Conservation (phyloP, 2,329 filamentous ascomycete species). For the Aureobasidium sp. region DNA sequence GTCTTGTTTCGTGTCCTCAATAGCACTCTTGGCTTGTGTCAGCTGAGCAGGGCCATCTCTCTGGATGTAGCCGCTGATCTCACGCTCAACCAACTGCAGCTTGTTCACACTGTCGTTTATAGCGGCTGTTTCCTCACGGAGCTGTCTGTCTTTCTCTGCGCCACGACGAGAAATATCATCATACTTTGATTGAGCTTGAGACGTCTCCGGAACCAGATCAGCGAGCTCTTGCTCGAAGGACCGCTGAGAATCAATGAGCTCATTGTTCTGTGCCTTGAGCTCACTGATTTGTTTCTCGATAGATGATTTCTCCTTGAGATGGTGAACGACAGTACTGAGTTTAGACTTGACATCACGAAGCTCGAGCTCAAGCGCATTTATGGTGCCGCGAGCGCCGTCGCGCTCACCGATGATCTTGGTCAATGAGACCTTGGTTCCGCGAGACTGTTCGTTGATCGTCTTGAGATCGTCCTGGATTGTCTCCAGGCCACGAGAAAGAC, state of each 20-base stretch:
- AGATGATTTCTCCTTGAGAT: constrained; percentile 72
- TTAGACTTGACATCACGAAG: constrained; percentile 66
- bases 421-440: constrained; percentile 54
- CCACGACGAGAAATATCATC: constrained; percentile 69
- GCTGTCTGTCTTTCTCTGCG: constrained; percentile 60
- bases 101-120: constrained; percentile 69
- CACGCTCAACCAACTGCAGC: constrained; percentile 63
- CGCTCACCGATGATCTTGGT: constrained; percentile 59
- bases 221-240: constrained; percentile 65
- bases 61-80: constrained; percentile 72
- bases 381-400: constrained; percentile 59
- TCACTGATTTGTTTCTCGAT: constrained; percentile 64
- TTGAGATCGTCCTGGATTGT: constrained; percentile 75
- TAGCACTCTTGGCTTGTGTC: constrained; percentile 54
- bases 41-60: constrained; percentile 66
- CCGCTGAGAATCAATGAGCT: constrained; percentile 62
- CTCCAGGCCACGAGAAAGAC: constrained; percentile 61
- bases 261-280: constrained; percentile 56
- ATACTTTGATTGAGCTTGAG: constrained; percentile 64
- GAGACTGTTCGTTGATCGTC: constrained; percentile 56
- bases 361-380: constrained; percentile 65
- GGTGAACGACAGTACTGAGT: constrained; percentile 59
- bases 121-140: constrained; percentile 61
- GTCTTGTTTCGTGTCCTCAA: constrained; percentile 52
- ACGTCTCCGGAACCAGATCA: constrained; percentile 63